phyloP scores from a whole-genome alignment of 331 rosid species.

The Dryas integrifolia region DNA sequence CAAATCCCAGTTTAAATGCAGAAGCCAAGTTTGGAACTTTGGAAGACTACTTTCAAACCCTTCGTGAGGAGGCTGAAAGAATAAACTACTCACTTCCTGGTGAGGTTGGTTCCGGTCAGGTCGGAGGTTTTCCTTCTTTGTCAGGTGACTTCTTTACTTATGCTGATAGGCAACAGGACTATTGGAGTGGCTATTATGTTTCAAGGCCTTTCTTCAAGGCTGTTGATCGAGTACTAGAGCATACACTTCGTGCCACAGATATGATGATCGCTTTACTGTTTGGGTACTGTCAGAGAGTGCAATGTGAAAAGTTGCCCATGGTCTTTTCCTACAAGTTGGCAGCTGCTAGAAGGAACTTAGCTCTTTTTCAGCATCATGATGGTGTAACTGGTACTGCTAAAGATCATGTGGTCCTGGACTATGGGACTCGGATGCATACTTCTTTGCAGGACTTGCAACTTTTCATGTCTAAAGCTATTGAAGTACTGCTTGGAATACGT shows the following conservation, averaged over 20 bases:
- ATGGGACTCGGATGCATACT: conserved; percentile 88
- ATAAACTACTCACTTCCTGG: conserved; percentile 70
- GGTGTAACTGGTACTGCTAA: conserved; percentile 99
- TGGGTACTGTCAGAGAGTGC: conserved; percentile 70
- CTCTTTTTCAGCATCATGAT: conserved; percentile 99
- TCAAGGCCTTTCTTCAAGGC: conserved; percentile 98
- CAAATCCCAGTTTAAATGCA: conserved; percentile 74
- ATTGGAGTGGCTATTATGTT: conserved; percentile 99
- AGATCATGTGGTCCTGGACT: conserved; percentile 88
- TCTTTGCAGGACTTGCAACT: conserved; percentile 86
- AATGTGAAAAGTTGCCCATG: conserved; percentile 74
- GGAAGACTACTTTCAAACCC: conserved; percentile 78
- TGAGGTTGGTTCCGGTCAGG: conserved; percentile 72
- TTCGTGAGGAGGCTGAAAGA: conserved; percentile 85
- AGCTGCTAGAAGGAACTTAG: conserved; percentile 95
- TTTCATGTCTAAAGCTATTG: conserved; percentile 87
- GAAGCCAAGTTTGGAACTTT: conserved; percentile 89
- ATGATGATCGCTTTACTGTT: conserved; percentile 79
- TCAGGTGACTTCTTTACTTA: conserved; percentile 97
- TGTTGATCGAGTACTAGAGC: conserved; percentile 93
- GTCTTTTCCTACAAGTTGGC: conserved; percentile 87
- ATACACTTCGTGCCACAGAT: conserved; percentile 85
- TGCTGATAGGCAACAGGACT: conserved; percentile 90
- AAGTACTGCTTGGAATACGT: conserved; percentile 77
- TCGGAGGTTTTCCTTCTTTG: conserved; percentile 93